These are phyloP conservation scores for Eremothecium coryli DNA, from an alignment of 1,139 yeast genomes.

Conservation along the genomic window DNA sequence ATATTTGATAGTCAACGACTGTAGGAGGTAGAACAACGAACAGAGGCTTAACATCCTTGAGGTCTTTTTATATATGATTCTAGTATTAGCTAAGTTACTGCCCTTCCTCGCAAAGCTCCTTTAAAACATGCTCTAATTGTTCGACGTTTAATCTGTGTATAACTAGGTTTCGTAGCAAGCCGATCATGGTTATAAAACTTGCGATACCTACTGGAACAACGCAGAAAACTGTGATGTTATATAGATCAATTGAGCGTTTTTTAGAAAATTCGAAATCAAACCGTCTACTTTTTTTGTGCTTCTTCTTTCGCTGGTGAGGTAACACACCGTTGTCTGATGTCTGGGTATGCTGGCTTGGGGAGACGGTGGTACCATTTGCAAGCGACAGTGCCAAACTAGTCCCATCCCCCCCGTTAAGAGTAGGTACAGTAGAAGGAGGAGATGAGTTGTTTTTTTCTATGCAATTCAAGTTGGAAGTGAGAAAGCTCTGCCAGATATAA, in stretches of 20 bases:
- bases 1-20: too few relatives aligned
- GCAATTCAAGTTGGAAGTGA: constrained; percentile 73
- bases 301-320: constrained; percentile 3
- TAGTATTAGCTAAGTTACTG: too few relatives aligned
- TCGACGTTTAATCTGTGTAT: constrained; percentile 69
- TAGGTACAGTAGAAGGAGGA: constrained; percentile 1
- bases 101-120: too few relatives aligned
- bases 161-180: constrained; percentile 61
- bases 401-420: not conserved
- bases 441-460: constrained; percentile 30
- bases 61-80: too few relatives aligned
- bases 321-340: constrained; percentile 1
- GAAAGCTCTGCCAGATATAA: constrained; percentile 78
- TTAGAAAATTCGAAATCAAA: constrained; percentile 7
- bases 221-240: constrained; percentile 87
- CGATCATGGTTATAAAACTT: constrained; percentile 85
- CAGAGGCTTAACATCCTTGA: too few relatives aligned
- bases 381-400: not conserved
- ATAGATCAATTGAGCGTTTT: constrained; percentile 59
- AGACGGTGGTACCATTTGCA: not conserved
- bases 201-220: constrained; percentile 96
- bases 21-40: too few relatives aligned
- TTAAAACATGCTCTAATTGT: constrained; percentile 22
- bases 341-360: not conserved
- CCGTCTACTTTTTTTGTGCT: constrained; percentile 2